Conservation (phyloP, 2,329 filamentous ascomycete genomes). For the Nannizzia gypsea region DNA sequence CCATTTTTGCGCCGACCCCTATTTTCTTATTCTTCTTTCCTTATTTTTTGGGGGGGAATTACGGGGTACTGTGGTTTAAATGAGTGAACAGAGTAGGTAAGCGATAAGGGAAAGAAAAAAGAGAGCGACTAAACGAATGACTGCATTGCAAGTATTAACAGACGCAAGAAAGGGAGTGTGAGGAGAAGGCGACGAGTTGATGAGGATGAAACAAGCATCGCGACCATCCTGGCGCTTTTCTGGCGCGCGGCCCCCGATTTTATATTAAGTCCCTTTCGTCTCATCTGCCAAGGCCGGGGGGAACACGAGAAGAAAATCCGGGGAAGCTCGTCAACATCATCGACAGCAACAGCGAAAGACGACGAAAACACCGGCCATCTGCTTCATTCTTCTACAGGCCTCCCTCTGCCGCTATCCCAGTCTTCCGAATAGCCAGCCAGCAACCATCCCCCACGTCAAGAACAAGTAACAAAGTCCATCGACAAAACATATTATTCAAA, state of each 20-base stretch:
- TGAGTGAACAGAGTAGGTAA: not conserved
- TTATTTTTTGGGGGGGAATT: too few relatives aligned
- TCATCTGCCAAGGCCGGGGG: not conserved
- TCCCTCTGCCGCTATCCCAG: not conserved
- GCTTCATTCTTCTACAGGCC: not conserved
- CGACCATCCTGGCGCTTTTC: not conserved
- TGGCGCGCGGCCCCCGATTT: too few relatives aligned
- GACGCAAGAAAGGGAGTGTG: too few relatives aligned
- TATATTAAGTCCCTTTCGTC: not conserved
- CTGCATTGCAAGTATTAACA: not conserved
- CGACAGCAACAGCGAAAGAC: not conserved
- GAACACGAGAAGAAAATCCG: not conserved
- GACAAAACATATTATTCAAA: not conserved
- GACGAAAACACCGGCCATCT: not conserved
- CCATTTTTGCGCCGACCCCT: not conserved
- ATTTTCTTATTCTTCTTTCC: not conserved
- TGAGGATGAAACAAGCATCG: not conserved
- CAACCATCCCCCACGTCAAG: not conserved
- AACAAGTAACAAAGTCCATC: not conserved
- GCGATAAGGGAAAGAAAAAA: too few relatives aligned
- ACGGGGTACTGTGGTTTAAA: not conserved
- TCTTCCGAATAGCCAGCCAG: not conserved
- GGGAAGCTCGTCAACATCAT: not conserved
- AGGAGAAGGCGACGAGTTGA: not conserved
- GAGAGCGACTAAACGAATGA: not conserved